Evolutionary conservation across 2,329 filamentous ascomycete genomes (phyloP).

Genomic region (Aureobasidium pullulans): DNA sequence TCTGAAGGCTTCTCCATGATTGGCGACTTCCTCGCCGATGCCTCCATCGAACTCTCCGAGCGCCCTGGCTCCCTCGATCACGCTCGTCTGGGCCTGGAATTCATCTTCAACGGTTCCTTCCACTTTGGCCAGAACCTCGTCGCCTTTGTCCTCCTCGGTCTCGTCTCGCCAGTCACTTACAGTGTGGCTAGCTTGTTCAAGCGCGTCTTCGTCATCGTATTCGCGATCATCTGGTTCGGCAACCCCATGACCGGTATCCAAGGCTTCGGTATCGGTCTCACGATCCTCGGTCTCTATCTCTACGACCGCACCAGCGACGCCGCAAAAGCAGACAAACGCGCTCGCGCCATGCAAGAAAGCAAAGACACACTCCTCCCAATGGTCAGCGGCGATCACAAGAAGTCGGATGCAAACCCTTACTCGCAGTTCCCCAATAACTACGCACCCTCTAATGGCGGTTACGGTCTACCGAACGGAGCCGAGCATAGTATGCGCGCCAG

Average conservation of each 20-base stretch:
- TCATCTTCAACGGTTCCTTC: constrained; percentile 92
- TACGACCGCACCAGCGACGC: constrained; percentile 90
- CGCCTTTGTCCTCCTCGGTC: constrained; percentile 83
- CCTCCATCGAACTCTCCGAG: constrained; percentile 67
- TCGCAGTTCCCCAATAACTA: constrained; percentile 5
- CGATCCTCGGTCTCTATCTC: constrained; percentile 85
- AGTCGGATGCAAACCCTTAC: constrained; percentile 26
- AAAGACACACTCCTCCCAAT: constrained; percentile 58
- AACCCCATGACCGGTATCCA: constrained; percentile 79
- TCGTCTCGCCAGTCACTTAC: constrained; percentile 94
- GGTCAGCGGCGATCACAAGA: constrained; percentile 30
- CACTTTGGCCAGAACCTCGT: constrained; percentile 96
- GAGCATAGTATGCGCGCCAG: constrained; percentile 19
- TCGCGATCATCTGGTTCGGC: constrained; percentile 94
- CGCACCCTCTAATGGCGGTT: not conserved
- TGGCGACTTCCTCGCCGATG: constrained; percentile 71
- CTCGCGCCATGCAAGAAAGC: constrained; percentile 54
- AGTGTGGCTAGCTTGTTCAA: constrained; percentile 95
- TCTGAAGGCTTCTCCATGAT: constrained; percentile 75
- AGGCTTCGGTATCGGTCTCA: constrained; percentile 76
- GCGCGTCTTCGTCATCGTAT: constrained; percentile 90
- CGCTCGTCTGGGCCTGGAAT: constrained; percentile 63
- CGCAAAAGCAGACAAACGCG: constrained; percentile 78
- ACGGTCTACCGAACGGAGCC: constrained; percentile 19
- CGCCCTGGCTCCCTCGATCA: constrained; percentile 66